These are phyloP conservation scores for Wallacemonas collosoma DNA, from an alignment of 208 protist species.

Conservation along the genomic window DNA sequence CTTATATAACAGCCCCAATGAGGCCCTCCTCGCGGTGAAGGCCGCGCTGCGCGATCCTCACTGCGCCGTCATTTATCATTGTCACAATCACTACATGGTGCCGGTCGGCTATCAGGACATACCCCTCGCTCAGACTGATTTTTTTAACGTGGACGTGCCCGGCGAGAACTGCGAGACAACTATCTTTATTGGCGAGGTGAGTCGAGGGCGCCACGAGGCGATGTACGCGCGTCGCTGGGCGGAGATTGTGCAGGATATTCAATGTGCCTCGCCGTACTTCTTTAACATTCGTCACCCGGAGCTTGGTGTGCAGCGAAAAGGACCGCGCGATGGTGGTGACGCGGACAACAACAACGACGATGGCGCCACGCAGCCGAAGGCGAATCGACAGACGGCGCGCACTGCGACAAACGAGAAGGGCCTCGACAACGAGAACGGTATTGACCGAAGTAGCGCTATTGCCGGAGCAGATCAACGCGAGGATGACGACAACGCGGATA, in stretches of 20 bases:
- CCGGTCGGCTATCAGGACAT: conserved; percentile 91
- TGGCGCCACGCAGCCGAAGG: neutral
- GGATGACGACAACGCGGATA: too few relatives aligned
- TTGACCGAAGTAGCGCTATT: too few relatives aligned
- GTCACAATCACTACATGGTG: conserved; percentile 95
- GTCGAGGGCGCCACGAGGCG: conserved; percentile 80
- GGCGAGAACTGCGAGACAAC: conserved; percentile 67
- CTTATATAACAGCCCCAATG: conserved; percentile 50
- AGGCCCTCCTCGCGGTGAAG: conserved; percentile 65
- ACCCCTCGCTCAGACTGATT: conserved; percentile 67
- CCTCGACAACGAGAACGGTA: too few relatives aligned
- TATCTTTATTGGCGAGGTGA: conserved; percentile 91
- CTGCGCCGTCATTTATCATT: conserved; percentile 92
- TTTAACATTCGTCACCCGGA: conserved; percentile 92
- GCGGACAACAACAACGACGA: neutral
- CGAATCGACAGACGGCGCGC: too few relatives aligned
- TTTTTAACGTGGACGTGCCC: conserved; percentile 54
- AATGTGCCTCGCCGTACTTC: conserved; percentile 70
- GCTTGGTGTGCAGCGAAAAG: conserved; percentile 63
- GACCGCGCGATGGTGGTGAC: conserved; percentile 8
- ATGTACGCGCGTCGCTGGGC: conserved; percentile 86
- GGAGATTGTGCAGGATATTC: conserved; percentile 83
- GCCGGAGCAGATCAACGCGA: too few relatives aligned
- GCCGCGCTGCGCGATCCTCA: conserved; percentile 63
- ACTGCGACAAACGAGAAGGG: too few relatives aligned